Evolutionary conservation across 768 basidiomycete species (phyloP).

Genomic region (Serpula lacrymans): DNA sequence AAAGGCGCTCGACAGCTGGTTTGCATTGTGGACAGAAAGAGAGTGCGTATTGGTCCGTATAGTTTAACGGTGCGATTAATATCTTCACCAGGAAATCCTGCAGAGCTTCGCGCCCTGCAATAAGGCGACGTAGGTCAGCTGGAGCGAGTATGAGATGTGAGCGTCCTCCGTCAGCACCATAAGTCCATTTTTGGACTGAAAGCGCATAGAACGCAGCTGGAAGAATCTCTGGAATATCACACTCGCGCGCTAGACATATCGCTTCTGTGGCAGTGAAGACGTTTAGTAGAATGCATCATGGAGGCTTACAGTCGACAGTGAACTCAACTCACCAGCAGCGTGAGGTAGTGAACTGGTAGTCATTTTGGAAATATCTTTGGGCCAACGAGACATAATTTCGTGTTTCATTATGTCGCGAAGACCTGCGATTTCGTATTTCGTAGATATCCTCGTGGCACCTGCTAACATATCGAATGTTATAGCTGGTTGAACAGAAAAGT

Average conservation of each 20-base stretch:
- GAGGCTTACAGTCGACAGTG: too few species aligned
- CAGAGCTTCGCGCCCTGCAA: conserved; percentile 29
- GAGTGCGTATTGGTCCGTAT: conserved; percentile 6
- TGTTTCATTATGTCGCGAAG: conserved; percentile 23
- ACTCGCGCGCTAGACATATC: conserved; percentile 32
- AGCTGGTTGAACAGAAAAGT: conserved; percentile 17
- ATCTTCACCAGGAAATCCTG: conserved; percentile 19
- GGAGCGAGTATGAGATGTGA: conserved; percentile 26
- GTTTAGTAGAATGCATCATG: background rate
- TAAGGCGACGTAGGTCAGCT: conserved; percentile 25
- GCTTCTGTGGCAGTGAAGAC: conserved; percentile 21
- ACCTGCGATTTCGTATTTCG: conserved; percentile 33
- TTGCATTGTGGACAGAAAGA: background rate
- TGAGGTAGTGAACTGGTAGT: conserved; percentile 23
- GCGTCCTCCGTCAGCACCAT: conserved; percentile 23
- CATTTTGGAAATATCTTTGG: conserved; percentile 23
- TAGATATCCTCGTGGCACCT: conserved; percentile 29
- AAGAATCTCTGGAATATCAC: conserved; percentile 32
- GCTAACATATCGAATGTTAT: conserved; percentile 23
- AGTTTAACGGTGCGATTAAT: conserved; percentile 8
- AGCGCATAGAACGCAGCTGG: conserved; percentile 40
- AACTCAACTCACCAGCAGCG: conserved; percentile 29
- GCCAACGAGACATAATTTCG: conserved; percentile 27
- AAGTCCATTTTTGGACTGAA: conserved; percentile 26
- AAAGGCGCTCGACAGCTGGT: conserved; percentile 7